Base-by-base conservation (phyloP, 2,329 filamentous ascomycete species). In the Leptographium radiaticola region DNA sequence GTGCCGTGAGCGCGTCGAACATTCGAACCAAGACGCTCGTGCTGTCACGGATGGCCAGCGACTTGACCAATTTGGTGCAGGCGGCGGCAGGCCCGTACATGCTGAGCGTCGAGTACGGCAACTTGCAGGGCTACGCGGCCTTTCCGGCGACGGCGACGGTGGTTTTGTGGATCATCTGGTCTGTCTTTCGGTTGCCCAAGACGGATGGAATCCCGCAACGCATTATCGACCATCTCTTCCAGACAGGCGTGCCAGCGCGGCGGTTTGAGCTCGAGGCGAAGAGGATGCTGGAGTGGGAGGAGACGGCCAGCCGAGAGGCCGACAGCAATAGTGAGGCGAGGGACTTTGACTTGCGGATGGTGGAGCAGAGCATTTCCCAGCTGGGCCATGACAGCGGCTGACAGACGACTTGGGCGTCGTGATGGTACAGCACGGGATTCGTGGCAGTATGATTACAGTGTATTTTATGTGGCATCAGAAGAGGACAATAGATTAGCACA, bases 1-100 rank as follows among this genome's bases (percentile, higher is more conserved):
- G 57, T 38, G 56, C 56, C 12, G 49, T 60, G 13, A 61, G 57
- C 42, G 53, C 55, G 1, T 46, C 59, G 5, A 51, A 44, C 1
- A 55, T 61, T n/a, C 58, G 58, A 3, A 56, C 58, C 18, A 60
- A 61, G 50, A 60, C 59, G 3, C 49, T 60, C 9, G 54, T 59
- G 1, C 39, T 61, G 12, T 52, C 59, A 7, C 55, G 58, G 5
- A 47, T 56, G 44, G 55, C 55, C n/a, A 57, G 55, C 48, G 59
- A 61, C 46, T 18, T 57, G 53, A 48, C 53, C 25, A 61, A 56
- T 31, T 46, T 61, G 8, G 34, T 54, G 6, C 59, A 61, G 49
- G 56, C 59, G 1, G 58, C 56, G 1, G 58, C 58, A 9, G 59
- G 59, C 2, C 59, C 59, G 2, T 61, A 58, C 50, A 61, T 61